These are phyloP conservation scores for Leishmania arabica DNA, from an alignment of 208 protist genomes.

Conservation along the genomic window DNA sequence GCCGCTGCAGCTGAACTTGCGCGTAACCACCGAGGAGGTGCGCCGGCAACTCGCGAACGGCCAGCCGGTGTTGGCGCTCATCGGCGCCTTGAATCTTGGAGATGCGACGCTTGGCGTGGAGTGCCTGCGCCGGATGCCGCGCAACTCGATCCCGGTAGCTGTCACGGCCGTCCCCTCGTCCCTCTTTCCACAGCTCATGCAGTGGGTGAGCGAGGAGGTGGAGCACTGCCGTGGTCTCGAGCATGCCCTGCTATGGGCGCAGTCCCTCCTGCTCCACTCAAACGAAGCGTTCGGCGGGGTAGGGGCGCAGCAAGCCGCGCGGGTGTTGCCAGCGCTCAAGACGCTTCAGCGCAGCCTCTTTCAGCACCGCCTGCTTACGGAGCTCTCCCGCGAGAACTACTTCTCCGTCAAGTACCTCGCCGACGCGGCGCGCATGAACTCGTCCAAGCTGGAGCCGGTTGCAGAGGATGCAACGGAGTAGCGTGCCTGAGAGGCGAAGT, in stretches of 20 bases:
- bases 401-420: slow-evolving; percentile 87
- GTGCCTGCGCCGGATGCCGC: slow-evolving; percentile 80
- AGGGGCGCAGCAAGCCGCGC: slow-evolving; percentile 38
- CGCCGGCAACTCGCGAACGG: slow-evolving; percentile 53
- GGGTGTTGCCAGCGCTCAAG: slow-evolving; percentile 67
- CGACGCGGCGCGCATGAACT: slow-evolving; percentile 71
- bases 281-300: slow-evolving; percentile 63
- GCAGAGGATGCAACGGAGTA: slow-evolving; percentile 24
- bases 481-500: not conserved
- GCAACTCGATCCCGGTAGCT: slow-evolving; percentile 77
- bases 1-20: slow-evolving; percentile 73
- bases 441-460: slow-evolving; percentile 36
- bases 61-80: slow-evolving; percentile 71
- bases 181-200: slow-evolving; percentile 67
- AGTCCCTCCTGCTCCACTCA: slow-evolving; percentile 83
- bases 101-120: slow-evolving; percentile 77
- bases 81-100: slow-evolving; percentile 80
- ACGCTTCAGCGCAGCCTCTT: slow-evolving; percentile 66
- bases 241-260: slow-evolving; percentile 83
- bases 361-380: slow-evolving; percentile 61
- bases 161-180: slow-evolving; percentile 71
- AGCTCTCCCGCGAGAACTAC: slow-evolving; percentile 86
- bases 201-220: slow-evolving; percentile 84
- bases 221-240: slow-evolving; percentile 66
- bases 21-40: slow-evolving; percentile 68